phyloP scores from a whole-genome alignment of 305 asterid species.

The Solanum aculeatissimum region DNA sequence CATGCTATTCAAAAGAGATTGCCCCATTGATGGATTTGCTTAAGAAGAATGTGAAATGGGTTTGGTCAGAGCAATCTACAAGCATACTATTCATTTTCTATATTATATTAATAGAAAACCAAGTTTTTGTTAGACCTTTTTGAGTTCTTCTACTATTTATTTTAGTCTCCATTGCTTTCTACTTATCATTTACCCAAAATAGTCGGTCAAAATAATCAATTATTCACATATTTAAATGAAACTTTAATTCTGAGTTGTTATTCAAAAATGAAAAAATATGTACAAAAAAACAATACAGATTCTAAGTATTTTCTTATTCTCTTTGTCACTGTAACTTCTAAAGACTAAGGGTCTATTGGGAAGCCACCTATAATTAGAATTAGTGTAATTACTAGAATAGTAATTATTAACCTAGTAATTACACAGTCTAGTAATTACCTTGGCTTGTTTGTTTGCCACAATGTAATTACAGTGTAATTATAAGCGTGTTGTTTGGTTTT shows the following conservation, averaged over 20 bases:
- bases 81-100: neutral
- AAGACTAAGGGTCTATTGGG: too few species aligned
- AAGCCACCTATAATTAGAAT: too few species aligned
- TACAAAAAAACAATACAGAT: neutral
- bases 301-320: neutral
- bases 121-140: neutral
- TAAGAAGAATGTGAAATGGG: too few species aligned
- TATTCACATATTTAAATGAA: neutral
- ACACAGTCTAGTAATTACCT: too few species aligned
- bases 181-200: too few species aligned
- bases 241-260: neutral
- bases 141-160: neutral
- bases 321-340: neutral
- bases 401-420: too few species aligned
- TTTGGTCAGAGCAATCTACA: too few species aligned
- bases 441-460: too few species aligned
- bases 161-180: neutral
- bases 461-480: neutral
- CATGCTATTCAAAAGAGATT: too few species aligned
- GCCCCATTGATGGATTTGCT: too few species aligned
- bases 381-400: too few species aligned
- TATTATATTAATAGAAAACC: neutral
- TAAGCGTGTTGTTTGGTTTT: too few species aligned
- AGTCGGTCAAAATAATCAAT: neutral
- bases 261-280: neutral